Conservation (phyloP, 2,329 filamentous ascomycete genomes). For the Arthrobotrys pseudoclavata region DNA sequence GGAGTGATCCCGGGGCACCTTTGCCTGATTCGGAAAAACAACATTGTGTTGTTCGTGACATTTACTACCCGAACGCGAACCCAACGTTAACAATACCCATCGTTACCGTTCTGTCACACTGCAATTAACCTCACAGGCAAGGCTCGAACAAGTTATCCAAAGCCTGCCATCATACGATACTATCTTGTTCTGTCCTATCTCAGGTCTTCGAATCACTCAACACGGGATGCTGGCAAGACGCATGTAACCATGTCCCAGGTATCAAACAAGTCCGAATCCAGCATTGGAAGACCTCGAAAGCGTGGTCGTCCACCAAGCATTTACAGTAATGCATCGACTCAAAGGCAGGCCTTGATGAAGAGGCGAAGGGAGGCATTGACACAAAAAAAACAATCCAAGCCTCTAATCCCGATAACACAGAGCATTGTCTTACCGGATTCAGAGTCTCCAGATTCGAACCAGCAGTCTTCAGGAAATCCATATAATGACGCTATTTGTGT, state of each 20-base stretch:
- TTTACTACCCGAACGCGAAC: neutral
- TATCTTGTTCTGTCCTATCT: no score
- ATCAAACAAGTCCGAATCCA: slow-evolving; percentile 20
- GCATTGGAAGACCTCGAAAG: slow-evolving; percentile 20
- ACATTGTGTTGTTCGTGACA: slow-evolving; percentile 6
- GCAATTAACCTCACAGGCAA: no score
- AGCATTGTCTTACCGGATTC: slow-evolving; percentile 3
- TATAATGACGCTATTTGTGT: slow-evolving; percentile 38
- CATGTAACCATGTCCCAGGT: slow-evolving; percentile 13
- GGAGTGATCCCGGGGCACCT: neutral
- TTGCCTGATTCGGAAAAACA: neutral
- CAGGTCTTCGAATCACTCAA: neutral
- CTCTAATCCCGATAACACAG: slow-evolving; percentile 24
- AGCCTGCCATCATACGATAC: no score
- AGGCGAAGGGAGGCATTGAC: slow-evolving; percentile 11
- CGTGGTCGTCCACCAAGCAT: slow-evolving; percentile 27
- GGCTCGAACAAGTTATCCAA: neutral
- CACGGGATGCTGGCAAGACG: neutral
- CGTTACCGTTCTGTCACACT: neutral
- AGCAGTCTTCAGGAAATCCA: slow-evolving; percentile 13
- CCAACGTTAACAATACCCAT: neutral
- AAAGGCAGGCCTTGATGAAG: neutral
- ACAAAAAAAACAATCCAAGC: slow-evolving; percentile 10
- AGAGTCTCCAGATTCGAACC: neutral
- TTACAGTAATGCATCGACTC: neutral